Evolutionary conservation across 2,329 filamentous ascomycete species (phyloP), one percentile per base, ranked within the genome.

Genomic region (Thyridium curvatum): DNA sequence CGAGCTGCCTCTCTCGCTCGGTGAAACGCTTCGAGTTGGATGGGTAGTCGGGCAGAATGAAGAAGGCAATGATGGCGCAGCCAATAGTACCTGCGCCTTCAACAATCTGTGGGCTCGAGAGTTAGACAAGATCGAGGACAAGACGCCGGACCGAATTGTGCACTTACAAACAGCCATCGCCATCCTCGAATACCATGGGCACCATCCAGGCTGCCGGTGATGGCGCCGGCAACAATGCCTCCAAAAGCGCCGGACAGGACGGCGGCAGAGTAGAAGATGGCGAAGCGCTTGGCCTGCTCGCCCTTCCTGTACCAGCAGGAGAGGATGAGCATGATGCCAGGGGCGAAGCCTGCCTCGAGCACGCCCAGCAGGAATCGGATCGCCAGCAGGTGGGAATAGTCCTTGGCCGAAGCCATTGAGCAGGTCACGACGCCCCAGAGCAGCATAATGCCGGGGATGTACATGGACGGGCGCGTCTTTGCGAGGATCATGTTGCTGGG

Each of bases 401-500:
- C 74, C 69, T 49, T 76, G 71, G 60, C 50, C 39, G 62, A 56
- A n/a, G 58, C 62, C 50, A 61, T 62, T 47, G 55, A 55, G 40
- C 62, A 58, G 32, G 56, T 61, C 30, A 53, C 43, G 45, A 62
- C 48, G 41, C 63, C 56, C 58, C 62, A 67, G 18, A 50, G 39
- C 36, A 65, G 55, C 83, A 95, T 94, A 53, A 94, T 94, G 26
- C 74, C 66, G 2, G 88, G 84, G 40, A 94, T 79, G 55, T 94
- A 95, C 38, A 90, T 64, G 30, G 82, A 86, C 0, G 89, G 89
- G 2, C 79, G 73, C 44, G 86, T 65, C 14, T 71, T 74, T 62
- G 94, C 94, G 42, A 94, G 77, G 16, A 94, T 61, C 34, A 91
- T 68, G 56, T 94, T 94, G 43, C 86, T 88, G 32, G 89, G 51